These are phyloP conservation scores for Cryptococcus deneoformans DNA, from an alignment of 1,284 basidiomycete species.

Conservation along the genomic window DNA sequence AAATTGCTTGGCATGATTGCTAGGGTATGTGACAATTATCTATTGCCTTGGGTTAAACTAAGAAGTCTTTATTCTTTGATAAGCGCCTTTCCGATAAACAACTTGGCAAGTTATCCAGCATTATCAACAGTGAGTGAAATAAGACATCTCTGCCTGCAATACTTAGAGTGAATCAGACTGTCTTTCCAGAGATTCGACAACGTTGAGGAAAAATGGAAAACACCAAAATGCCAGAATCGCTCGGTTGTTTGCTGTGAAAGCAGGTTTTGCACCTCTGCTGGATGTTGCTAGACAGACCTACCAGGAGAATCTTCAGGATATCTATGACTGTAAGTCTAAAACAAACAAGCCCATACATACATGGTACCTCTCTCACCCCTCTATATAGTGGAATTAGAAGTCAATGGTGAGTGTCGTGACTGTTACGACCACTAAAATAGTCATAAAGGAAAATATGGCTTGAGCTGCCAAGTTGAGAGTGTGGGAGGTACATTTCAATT, in stretches of 20 bases:
- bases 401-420: neutral
- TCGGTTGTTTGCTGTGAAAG: conserved; percentile 78
- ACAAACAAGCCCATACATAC: neutral
- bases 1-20: no score
- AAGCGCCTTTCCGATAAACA: conserved; percentile 1
- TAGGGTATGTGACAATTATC: no score
- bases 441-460: neutral
- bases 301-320: conserved; percentile 84
- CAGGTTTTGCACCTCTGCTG: conserved; percentile 73
- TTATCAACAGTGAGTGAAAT: conserved; percentile 1
- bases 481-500: conserved; percentile 7
- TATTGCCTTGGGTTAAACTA: no score
- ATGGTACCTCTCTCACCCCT: neutral
- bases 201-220: neutral
- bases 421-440: neutral
- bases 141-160: no score
- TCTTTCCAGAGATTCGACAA: neutral
- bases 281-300: conserved; percentile 91
- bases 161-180: conserved; percentile 2
- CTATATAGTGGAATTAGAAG: conserved; percentile 4
- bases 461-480: neutral
- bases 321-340: conserved; percentile 41
- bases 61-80: no score
- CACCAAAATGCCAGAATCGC: neutral
- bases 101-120: neutral